Conservation (phyloP, 306 rosid species). For the Rosa rugosa region DNA sequence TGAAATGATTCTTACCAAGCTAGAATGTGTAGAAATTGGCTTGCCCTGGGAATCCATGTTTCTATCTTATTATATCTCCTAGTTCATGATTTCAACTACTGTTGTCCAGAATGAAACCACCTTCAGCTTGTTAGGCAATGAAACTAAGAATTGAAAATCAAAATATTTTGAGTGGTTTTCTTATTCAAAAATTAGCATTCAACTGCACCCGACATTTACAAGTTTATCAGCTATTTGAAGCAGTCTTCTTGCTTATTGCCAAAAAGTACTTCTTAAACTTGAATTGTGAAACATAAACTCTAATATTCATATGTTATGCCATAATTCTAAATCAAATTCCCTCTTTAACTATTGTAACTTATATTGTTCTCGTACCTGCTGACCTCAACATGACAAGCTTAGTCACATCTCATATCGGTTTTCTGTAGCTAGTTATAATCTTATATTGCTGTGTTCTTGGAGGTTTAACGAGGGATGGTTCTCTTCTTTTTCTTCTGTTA, state of each 20-base stretch:
- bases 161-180: not conserved
- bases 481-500: not conserved
- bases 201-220: not conserved
- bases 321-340: no score
- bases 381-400: not conserved
- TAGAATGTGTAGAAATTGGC: constrained; percentile 30
- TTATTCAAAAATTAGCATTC: not conserved
- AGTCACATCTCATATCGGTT: not conserved
- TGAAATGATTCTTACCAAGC: constrained; percentile 36
- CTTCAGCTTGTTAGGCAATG: not conserved
- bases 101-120: not conserved
- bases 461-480: not conserved
- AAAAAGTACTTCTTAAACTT: not conserved
- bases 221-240: not conserved
- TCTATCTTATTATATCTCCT: not conserved
- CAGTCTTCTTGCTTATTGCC: not conserved
- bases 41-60: constrained; percentile 3
- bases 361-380: not conserved
- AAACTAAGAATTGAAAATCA: not conserved
- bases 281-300: not conserved
- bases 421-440: not conserved
- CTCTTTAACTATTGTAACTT: not conserved
- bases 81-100: not conserved
- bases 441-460: not conserved
- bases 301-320: not conserved